phyloP scores from a whole-genome alignment of 805 yeast species.

The Wickerhamiella galacta region DNA sequence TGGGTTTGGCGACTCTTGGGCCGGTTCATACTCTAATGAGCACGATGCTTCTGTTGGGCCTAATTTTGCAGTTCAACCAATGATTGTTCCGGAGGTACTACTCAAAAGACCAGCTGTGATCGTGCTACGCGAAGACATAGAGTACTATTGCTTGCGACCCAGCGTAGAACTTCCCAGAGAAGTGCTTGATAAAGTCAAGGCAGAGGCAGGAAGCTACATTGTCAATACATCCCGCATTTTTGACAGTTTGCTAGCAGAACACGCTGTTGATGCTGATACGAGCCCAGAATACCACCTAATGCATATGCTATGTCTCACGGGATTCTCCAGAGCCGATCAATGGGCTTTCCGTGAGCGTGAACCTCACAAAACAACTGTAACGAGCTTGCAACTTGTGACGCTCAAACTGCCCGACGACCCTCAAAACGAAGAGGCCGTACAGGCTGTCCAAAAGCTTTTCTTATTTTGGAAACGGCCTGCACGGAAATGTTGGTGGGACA shows the following conservation, averaged over 20 bases:
- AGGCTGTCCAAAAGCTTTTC: conserved; percentile 42
- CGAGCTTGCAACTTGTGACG: conserved; percentile 61
- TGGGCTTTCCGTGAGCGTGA: conserved; percentile 92
- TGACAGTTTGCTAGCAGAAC: conserved; percentile 17
- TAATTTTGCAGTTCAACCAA: conserved; percentile 3
- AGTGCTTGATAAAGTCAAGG: conserved; percentile 51
- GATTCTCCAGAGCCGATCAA: conserved; percentile 43
- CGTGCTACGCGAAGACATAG: conserved; percentile 85
- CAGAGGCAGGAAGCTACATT: conserved; percentile 54
- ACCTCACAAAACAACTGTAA: conserved; percentile 72
- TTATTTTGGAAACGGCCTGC: conserved; percentile 97
- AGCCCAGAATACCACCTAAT: conserved; percentile 89
- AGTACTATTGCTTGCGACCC: conserved; percentile 81
- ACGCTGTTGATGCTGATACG: conserved; percentile 28
- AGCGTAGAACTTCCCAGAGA: conserved; percentile 34
- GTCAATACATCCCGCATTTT: conserved; percentile 45
- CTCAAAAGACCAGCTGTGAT: conserved; percentile 77
- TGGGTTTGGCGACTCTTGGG: conserved; percentile 6
- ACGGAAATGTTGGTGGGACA: conserved; percentile 95
- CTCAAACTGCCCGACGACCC: conserved; percentile 11
- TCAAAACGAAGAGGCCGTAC: conserved; percentile 10
- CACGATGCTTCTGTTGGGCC: conserved; percentile 11
- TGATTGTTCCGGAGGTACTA: conserved; percentile 34
- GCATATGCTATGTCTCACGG: conserved; percentile 89
- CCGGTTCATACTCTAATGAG: conserved; percentile 12